Conservation (phyloP, 768 basidiomycete species). For the Leccinum pellstonianum region DNA sequence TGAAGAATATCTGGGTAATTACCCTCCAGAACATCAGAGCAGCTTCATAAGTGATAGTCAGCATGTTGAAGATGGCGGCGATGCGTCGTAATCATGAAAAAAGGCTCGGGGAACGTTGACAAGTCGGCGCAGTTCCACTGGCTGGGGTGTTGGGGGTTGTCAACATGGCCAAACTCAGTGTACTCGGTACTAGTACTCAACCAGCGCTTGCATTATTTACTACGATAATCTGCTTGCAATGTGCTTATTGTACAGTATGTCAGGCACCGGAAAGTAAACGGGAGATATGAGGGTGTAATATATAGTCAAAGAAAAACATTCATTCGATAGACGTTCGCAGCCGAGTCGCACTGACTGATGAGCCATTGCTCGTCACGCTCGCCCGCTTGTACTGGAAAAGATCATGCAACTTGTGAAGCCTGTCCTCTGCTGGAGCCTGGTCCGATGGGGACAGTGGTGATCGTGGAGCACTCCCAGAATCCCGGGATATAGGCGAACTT, state of each 20-base stretch:
- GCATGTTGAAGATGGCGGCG: conserved; percentile 19
- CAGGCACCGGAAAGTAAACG: conserved; percentile 17
- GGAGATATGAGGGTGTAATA: conserved; percentile 20
- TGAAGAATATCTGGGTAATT: conserved; percentile 92
- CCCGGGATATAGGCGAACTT: conserved; percentile 31
- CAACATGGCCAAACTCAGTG: conserved; percentile 31
- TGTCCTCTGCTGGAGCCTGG: conserved; percentile 49
- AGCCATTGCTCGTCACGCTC: conserved; percentile 52
- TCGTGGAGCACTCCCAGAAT: conserved; percentile 34
- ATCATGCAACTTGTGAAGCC: conserved; percentile 72
- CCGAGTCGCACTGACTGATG: conserved; percentile 28
- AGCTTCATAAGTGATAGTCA: conserved; percentile 55
- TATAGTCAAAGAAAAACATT: conserved; percentile 15
- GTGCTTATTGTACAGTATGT: conserved; percentile 33
- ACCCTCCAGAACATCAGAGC: conserved; percentile 82
- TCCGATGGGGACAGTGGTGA: conserved; percentile 36
- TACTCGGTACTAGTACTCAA: not conserved
- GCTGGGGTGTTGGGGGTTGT: conserved; percentile 1
- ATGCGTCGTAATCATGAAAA: conserved; percentile 15
- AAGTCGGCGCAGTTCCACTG: not conserved
- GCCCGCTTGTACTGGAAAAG: conserved; percentile 77
- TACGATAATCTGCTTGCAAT: conserved; percentile 22
- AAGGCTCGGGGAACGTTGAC: not conserved
- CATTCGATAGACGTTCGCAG: conserved; percentile 20
- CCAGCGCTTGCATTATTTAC: conserved; percentile 19